Evolutionary conservation across 805 yeast genomes (phyloP).

Genomic region (Monosporozyma aerobia): DNA sequence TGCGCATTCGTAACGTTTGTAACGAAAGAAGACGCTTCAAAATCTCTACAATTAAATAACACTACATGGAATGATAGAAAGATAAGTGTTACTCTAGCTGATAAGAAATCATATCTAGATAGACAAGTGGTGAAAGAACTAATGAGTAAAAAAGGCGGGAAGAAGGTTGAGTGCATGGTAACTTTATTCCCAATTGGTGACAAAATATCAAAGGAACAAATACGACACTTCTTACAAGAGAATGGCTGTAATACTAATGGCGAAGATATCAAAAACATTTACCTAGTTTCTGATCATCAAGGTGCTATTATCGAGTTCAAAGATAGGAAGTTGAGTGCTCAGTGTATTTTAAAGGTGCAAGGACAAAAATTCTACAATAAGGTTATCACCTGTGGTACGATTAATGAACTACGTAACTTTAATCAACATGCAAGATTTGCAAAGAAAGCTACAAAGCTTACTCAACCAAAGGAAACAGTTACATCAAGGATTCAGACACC

Average conservation of each 20-base stretch:
- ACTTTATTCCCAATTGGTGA: conserved; percentile 26
- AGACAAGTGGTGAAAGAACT: conserved; percentile 27
- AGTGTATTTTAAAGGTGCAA: conserved; percentile 36
- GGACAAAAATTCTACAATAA: conserved; percentile 33
- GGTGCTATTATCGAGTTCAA: conserved; percentile 46
- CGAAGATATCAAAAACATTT: conserved; percentile 31
- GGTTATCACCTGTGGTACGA: conserved; percentile 28
- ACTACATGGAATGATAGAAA: conserved; percentile 37
- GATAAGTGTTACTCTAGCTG: conserved; percentile 42
- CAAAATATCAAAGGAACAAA: conserved; percentile 16
- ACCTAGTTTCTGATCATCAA: conserved; percentile 36
- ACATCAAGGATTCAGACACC: neutral
- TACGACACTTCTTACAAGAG: conserved; percentile 12
- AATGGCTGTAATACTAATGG: conserved; percentile 5
- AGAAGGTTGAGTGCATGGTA: conserved; percentile 9
- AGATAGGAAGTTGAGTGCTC: conserved; percentile 40
- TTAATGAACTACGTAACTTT: conserved; percentile 22
- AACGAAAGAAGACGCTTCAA: conserved; percentile 36
- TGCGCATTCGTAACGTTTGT: conserved; percentile 54
- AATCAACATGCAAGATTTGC: conserved; percentile 1
- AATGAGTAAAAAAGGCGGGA: conserved; percentile 13
- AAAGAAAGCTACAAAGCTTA: neutral
- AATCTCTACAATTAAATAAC: conserved; percentile 38
- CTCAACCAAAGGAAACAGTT: neutral
- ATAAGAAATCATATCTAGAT: conserved; percentile 30